Evolutionary conservation across 345 rosid species (phyloP), one percentile per base, ranked within the genome.

Genomic region (Boechera divaricarpa): DNA sequence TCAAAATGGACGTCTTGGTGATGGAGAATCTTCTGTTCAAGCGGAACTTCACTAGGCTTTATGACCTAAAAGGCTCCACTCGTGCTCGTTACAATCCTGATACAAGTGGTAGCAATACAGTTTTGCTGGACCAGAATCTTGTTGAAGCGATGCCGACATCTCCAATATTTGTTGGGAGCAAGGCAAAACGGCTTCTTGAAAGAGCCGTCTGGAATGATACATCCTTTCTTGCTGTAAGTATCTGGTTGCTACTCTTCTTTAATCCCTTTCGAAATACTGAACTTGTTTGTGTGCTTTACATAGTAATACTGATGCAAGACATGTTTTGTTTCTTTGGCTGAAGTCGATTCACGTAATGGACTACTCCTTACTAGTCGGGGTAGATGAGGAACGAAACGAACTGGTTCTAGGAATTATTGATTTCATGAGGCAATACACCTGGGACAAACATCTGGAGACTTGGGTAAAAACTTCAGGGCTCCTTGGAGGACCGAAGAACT

Each of bases 171-270:
- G 97, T 95, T 74, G 94, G 99, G 63, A 89, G 87, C 86, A 88
- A 84, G 84, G 94, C 99, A 66, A 95, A 95, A 82, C 79, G 96
- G 67, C 70, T 91, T 69, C 88, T 95, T 56, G 98, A 88, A 83
- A 83, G 99, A 85, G 98, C 99, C 32, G 96, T 92, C 54, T 95
- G 98, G 99, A 95, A 92, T 52, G 98, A 95, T 73, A 95, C 99
- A 72, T 77, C 89, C 36, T 95, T 95, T 86, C 99, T 95, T 39
- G 98, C 97, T 33, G 97, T 92, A 88, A 88, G 96, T 85, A 69
- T 57, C 24, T n/a, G 9, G 24, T 58, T 58, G 12, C 42, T 53
- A 24, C 63, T 59, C 48, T 39, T 39, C 15, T 39, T n/a, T 31
- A 9, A 67, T 21, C 13, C 16, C 16, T 32, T 69, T 16, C 39